Evolutionary conservation across 352 stramenopile species (phyloP), one percentile per base, ranked within the genome.

Genomic region (Phytophthora citricola): DNA sequence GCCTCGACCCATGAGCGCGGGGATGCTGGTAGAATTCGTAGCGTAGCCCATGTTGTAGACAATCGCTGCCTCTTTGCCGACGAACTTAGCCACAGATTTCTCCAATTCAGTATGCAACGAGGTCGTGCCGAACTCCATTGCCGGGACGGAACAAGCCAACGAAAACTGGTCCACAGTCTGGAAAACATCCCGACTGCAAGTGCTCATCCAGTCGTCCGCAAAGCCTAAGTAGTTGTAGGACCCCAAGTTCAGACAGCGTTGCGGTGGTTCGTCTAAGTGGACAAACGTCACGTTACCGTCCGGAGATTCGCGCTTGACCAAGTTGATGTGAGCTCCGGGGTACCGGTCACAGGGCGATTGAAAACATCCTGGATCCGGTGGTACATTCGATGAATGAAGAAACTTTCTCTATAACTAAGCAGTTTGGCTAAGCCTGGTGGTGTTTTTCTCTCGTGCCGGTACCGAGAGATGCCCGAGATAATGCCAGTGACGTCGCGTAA

Each of bases 211-310:
- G 80, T 99, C 97, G 72, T 99, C 97, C 1, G 97, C 98, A 78
- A 99, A 99, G 20, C 97, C 98, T 9, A 99, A 78, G 78, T 99
- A 99, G 84, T 99, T 99, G 87, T 99, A 99, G 53, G 91, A 98
- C 34, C 97, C 97, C 2, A 99, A 77, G 80, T 99, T 99, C n/a
- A 99, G 74, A 71, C 95, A 99, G 46, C 79, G 73, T 14, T 91
- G 82, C 71, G 51, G 69, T 81, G 31, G 73, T 22, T 80, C 81
- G 22, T 90, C 76, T 38, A 89, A 90, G 49, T 90, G 79, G 47
- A 87, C 66, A 29, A 92, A 66, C 26, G 89, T 93, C 75, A 92
- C 92, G 78, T 93, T 92, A 51, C 81, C 88, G 58, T 94, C 86
- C 17, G 77, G 55, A 39, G 82, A 91, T 62, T 90, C 87, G 43